Evolutionary conservation across 2,329 filamentous ascomycete genomes (phyloP).

Genomic region (Trichoderma sp.): DNA sequence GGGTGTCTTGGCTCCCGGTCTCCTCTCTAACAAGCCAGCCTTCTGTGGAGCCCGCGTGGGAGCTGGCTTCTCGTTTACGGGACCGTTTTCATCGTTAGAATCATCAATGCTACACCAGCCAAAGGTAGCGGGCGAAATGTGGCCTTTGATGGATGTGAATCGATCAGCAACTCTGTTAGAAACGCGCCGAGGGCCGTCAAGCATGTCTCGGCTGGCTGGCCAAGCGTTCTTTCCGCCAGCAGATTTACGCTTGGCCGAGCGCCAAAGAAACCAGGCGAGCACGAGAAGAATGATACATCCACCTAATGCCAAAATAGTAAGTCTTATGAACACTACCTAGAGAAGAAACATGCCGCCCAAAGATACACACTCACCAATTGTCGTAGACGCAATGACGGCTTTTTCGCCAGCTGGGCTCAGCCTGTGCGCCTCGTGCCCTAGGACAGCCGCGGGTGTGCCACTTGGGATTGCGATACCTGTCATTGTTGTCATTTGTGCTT

Average conservation of each 20-base stretch:
- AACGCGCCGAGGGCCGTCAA: slow-evolving; percentile 3
- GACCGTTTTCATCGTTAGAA: not conserved
- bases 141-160: slow-evolving; percentile 43
- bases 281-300: slow-evolving; percentile 52
- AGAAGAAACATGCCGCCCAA: not conserved
- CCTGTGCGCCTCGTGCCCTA: not conserved
- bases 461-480: not conserved
- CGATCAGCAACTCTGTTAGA: slow-evolving; percentile 2
- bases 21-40: not conserved
- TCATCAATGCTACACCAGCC: slow-evolving; percentile 42
- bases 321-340: not conserved
- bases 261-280: slow-evolving; percentile 51
- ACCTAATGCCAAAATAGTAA: slow-evolving; percentile 36
- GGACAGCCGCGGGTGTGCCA: not conserved
- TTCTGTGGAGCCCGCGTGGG: not conserved
- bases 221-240: slow-evolving; percentile 21
- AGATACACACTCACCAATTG: slow-evolving; percentile 30
- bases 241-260: slow-evolving; percentile 32
- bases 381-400: slow-evolving; percentile 32
- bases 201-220: slow-evolving; percentile 1
- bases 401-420: slow-evolving; percentile 28
- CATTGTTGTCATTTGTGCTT: not conserved
- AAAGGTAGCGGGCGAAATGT: not conserved
- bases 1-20: not conserved
- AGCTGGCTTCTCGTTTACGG: not conserved